Evolutionary conservation across 2,329 filamentous ascomycete genomes (phyloP), one percentile per base, ranked within the genome.

Genomic region (Magnaporthiopsis incrustans): DNA sequence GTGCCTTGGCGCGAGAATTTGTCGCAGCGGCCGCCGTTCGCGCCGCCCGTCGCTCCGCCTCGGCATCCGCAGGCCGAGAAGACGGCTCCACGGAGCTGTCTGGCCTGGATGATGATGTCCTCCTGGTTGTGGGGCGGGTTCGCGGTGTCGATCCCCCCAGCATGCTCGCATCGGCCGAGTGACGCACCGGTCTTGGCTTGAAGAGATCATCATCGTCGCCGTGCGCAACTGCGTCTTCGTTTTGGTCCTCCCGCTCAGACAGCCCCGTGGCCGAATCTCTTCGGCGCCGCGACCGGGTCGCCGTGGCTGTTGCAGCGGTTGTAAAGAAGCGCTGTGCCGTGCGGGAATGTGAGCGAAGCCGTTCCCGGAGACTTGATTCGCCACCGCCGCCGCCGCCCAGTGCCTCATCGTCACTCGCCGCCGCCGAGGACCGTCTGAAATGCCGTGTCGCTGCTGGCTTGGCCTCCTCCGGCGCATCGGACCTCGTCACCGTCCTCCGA

Each of bases 141-240:
- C 60, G 60, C 22, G 60, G 38, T n/a, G 60, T 62, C n/a, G 38
- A 53, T 11, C 44, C 26, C 12, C 33, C 60, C 38, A 32, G 27
- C 10, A 33, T 26, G 33, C 38, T 27, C 44, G 50, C 50, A 27
- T 62, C 60, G 35, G 12, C 18, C 26, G 59, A 44, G 59, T 38
- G 59, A n/a, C 59, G 33, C 14, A 57, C 44, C n/a, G 44, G 18
- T n/a, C 22, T 50, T 1, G 60, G 44, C 60, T 62, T 62, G 44
- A 53, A 56, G 25, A 62, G 56, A 38, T 62, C 60, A n/a, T 62
- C 60, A 6, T 44, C 60, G 27, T 56, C 56, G 44, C 27, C 38
- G 60, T 62, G 56, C 22, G 60, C 56, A 3, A 33, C 50, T 14
- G 50, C 56, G 30, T 30, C 27, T 4, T 62, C 44, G 1, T 56